phyloP scores from a whole-genome alignment of 2,329 filamentous ascomycete genomes.

The Microdochium trichocladiopsis region DNA sequence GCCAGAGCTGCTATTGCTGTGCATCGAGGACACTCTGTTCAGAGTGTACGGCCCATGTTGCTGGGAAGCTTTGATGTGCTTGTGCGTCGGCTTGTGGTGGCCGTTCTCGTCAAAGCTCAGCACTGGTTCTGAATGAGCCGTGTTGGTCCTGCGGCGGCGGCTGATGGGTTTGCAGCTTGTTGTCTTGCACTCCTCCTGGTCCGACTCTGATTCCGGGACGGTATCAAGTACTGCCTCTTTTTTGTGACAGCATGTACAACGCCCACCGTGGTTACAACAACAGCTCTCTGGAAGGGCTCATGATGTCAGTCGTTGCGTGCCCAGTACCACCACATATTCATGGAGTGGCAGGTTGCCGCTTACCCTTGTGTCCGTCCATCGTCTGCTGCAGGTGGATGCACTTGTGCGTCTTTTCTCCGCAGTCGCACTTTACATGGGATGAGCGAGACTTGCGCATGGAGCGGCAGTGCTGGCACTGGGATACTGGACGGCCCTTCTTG shows the following conservation, averaged over 20 bases:
- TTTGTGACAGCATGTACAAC: slow-evolving; percentile 59
- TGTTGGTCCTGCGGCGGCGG: slow-evolving; percentile 52
- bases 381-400: slow-evolving; percentile 53
- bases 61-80: slow-evolving; percentile 53
- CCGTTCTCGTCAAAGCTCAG: slow-evolving; percentile 57
- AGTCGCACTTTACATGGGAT: slow-evolving; percentile 94
- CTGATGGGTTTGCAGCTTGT: slow-evolving; percentile 30
- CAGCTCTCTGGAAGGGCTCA: slow-evolving; percentile 46
- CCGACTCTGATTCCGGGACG: slow-evolving; percentile 57
- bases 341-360: slow-evolving; percentile 22
- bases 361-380: slow-evolving; percentile 52
- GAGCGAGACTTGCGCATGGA: slow-evolving; percentile 92
- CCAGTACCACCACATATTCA: slow-evolving; percentile 5
- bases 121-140: slow-evolving; percentile 52
- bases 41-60: slow-evolving; percentile 57
- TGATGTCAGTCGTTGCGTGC: slow-evolving; percentile 10
- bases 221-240: slow-evolving; percentile 56
- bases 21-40: slow-evolving; percentile 49
- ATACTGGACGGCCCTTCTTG: slow-evolving; percentile 94
- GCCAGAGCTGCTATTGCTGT: slow-evolving; percentile 35
- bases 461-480: slow-evolving; percentile 96
- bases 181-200: slow-evolving; percentile 32
- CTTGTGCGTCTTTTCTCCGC: slow-evolving; percentile 81
- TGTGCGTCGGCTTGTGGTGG: slow-evolving; percentile 55
- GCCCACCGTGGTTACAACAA: slow-evolving; percentile 63